Percentiles rank a stretch among this genome's conserved stretches.
These are phyloP conservation scores for Entomortierella lignicola DNA, from an alignment of 192 early-diverging fungal genomes.

Conservation along the genomic window DNA sequence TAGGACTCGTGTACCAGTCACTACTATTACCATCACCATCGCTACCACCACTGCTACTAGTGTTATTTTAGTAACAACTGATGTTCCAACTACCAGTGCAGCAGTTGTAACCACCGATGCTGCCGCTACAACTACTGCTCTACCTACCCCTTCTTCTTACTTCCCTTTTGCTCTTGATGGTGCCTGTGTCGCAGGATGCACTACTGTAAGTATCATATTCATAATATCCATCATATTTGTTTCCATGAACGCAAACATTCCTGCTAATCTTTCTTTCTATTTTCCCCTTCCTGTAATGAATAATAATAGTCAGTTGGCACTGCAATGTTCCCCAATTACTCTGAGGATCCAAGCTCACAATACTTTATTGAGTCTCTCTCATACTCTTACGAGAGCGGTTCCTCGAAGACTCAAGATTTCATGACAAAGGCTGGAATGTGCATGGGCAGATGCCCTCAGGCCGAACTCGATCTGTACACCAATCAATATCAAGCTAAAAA, in stretches of 20 bases:
- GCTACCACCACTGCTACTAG: constrained; percentile 1
- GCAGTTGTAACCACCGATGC: neutral
- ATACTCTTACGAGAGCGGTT: constrained; percentile 22
- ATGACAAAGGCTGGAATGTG: constrained; percentile 30
- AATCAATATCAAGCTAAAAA: constrained; percentile 8
- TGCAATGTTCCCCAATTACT: constrained; percentile 30
- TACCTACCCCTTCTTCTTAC: neutral
- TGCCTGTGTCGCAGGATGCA: constrained; percentile 16
- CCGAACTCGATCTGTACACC: constrained; percentile 12
- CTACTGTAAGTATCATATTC: neutral
- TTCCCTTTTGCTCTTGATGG: constrained; percentile 26
- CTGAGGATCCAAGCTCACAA: constrained; percentile 33
- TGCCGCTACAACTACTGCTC: neutral
- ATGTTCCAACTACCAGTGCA: neutral
- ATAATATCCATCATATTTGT: too few relatives aligned
- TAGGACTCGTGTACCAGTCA: neutral
- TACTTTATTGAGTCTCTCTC: constrained; percentile 27
- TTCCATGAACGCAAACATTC: too few relatives aligned
- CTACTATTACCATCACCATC: constrained; percentile 2
- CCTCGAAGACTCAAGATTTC: constrained; percentile 1
- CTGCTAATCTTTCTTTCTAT: too few relatives aligned
- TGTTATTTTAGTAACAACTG: too few relatives aligned
- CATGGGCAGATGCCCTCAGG: constrained; percentile 12
- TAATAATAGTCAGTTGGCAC: constrained; percentile 3
- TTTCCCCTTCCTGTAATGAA: too few relatives aligned